phyloP scores from a whole-genome alignment of 495 filamentous ascomycete genomes.

The Neurospora tetraspora region DNA sequence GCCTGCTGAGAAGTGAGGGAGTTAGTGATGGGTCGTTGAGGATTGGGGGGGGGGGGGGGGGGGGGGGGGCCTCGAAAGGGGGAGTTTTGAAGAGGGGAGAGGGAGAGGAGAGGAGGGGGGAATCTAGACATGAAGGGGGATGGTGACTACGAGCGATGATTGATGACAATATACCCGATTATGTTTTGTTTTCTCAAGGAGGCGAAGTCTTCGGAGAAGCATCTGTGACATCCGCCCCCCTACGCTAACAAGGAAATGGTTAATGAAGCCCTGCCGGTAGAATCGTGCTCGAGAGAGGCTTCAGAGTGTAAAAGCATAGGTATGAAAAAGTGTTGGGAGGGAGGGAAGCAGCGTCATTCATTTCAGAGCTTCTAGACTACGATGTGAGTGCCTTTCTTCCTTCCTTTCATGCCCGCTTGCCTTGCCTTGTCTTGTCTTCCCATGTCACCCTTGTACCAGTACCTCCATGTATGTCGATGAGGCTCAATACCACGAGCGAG shows the following conservation, averaged over 20 bases:
- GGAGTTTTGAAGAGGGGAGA: background rate
- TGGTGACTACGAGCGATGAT: background rate
- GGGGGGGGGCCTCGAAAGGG: background rate
- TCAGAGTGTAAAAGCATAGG: background rate
- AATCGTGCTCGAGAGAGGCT: background rate
- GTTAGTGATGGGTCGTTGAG: background rate
- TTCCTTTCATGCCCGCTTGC: background rate
- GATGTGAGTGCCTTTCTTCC: background rate
- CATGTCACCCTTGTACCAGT: background rate
- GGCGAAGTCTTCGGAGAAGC: background rate
- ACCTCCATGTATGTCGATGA: background rate
- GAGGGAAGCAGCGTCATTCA: background rate
- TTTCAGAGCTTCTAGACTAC: background rate
- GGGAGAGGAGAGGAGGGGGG: background rate
- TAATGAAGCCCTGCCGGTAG: background rate
- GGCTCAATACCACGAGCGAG: too few relatives aligned
- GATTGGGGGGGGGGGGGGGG: too few relatives aligned
- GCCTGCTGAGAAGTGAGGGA: conserved; percentile 11
- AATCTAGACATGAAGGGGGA: background rate
- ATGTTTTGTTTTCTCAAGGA: background rate
- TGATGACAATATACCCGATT: background rate
- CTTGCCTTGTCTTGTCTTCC: background rate
- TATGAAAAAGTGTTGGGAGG: background rate
- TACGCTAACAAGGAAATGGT: background rate
- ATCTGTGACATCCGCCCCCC: background rate